Evolutionary conservation across 2,329 filamentous ascomycete genomes (phyloP).

Genomic region (Penicillium verrucosum): DNA sequence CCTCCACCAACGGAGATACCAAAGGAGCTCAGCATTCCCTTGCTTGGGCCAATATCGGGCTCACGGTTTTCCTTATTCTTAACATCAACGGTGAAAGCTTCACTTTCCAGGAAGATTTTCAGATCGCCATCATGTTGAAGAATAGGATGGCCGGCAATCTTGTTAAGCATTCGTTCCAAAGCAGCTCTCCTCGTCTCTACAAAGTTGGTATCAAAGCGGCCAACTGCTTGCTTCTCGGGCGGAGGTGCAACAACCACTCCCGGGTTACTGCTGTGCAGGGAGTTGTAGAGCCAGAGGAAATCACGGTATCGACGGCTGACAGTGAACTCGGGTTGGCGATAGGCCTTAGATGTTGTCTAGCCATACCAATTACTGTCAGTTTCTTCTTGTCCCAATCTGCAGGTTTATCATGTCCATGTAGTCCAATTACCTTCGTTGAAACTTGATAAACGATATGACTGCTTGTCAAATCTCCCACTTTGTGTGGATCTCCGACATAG

Average conservation of each 20-base stretch:
- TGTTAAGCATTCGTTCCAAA: constrained; percentile 96
- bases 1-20: constrained; percentile 73
- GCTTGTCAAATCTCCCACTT: constrained; percentile 93
- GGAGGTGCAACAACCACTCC: constrained; percentile 93
- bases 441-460: constrained; percentile 98
- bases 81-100: constrained; percentile 91
- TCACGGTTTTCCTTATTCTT: constrained; percentile 97
- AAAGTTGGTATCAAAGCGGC: constrained; percentile 93
- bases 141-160: constrained; percentile 82
- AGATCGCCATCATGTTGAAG: constrained; percentile 90
- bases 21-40: constrained; percentile 85
- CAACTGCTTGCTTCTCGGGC: constrained; percentile 95
- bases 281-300: constrained; percentile 96
- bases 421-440: constrained; percentile 69
- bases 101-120: constrained; percentile 95
- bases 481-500: constrained; percentile 91
- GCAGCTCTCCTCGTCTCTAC: constrained; percentile 89
- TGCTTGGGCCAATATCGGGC: constrained; percentile 80
- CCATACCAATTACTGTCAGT: neutral
- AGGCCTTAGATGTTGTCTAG: constrained; percentile 92
- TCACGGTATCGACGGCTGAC: constrained; percentile 93
- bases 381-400: neutral
- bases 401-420: neutral
- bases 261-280: constrained; percentile 89
- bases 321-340: constrained; percentile 85